phyloP scores from a whole-genome alignment of 805 yeast species.

The Candida berthetii region DNA sequence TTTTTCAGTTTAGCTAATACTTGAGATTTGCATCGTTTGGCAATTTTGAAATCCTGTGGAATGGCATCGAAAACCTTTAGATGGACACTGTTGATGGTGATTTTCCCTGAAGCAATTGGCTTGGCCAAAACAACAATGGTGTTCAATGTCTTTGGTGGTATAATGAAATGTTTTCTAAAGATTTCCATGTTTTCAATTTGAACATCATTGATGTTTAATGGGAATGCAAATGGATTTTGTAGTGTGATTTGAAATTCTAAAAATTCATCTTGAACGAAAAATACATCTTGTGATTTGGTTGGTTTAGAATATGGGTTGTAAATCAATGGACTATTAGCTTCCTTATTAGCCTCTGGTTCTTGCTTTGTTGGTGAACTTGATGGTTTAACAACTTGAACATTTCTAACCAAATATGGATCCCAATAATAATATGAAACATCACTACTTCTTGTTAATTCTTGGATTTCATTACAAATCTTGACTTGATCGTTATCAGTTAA shows the following conservation, averaged over 20 bases:
- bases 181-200: slow-evolving; percentile 27
- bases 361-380: slow-evolving; percentile 18
- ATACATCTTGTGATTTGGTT: slow-evolving; percentile 15
- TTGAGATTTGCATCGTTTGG: slow-evolving; percentile 22
- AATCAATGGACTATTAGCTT: slow-evolving; percentile 31
- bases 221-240: slow-evolving; percentile 80
- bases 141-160: slow-evolving; percentile 31
- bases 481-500: slow-evolving; percentile 55
- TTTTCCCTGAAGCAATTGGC: slow-evolving; percentile 41
- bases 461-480: slow-evolving; percentile 28
- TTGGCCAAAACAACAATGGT: slow-evolving; percentile 37
- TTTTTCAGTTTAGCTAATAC: slow-evolving; percentile 21
- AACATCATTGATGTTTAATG: slow-evolving; percentile 50
- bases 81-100: slow-evolving; percentile 44
- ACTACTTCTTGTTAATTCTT: slow-evolving; percentile 14
- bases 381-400: slow-evolving; percentile 29
- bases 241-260: slow-evolving; percentile 50
- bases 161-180: slow-evolving; percentile 22
- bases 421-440: slow-evolving; percentile 44
- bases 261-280: slow-evolving; percentile 56
- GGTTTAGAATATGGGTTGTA: slow-evolving; percentile 51
- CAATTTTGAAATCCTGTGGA: slow-evolving; percentile 36
- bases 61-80: slow-evolving; percentile 47
- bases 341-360: slow-evolving; percentile 4
- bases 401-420: slow-evolving; percentile 66